Evolutionary conservation across 2,329 filamentous ascomycete species (phyloP), one percentile per base, ranked within the genome.

Genomic region (Paecilomyces fulvus): DNA sequence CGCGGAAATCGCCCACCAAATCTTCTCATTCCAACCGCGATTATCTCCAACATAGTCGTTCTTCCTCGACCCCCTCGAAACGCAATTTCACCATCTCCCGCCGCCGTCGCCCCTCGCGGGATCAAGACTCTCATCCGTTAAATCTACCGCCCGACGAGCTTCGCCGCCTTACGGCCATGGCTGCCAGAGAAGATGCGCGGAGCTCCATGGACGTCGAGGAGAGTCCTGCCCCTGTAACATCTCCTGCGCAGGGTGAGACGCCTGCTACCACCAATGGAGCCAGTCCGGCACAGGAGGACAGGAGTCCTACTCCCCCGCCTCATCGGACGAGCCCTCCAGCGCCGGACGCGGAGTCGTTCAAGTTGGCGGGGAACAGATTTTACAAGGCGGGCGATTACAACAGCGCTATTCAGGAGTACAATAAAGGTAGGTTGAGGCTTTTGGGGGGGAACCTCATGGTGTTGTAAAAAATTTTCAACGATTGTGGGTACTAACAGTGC

Each of bases 301-400:
- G 72, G 52, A 78, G 72, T 58, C 76, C 74, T 3, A 74, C 75
- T 55, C 77, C 77, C 54, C 77, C 75, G 53, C 77, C 75, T 17
- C 75, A 79, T 61, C 65, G 78, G 72, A 63, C 79, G 49, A 81
- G 74, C 65, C 75, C 79, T 17, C 75, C 76, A 60, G 73, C 65
- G 48, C 88, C 92, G 55, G 90, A 96, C 69, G 90, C 92, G 25
- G 94, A 99, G 76, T 81, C 85, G 11, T 96, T 87, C 82, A 99
- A 99, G 80, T 84, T 89, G 65, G 84, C 89, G 1, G 94, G 94
- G 58, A 99, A 99, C 78, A 94, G 94, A 68, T 92, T 90, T 69
- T 99, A 96, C 83, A 97, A 96, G 79, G 89, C 92, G 61, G 90
- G 88, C 70, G 89, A 96, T 68, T 99, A 92, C 73, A 77, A 80